Base-by-base conservation (phyloP, 768 basidiomycete genomes). In the Termitomyces sp. region DNA sequence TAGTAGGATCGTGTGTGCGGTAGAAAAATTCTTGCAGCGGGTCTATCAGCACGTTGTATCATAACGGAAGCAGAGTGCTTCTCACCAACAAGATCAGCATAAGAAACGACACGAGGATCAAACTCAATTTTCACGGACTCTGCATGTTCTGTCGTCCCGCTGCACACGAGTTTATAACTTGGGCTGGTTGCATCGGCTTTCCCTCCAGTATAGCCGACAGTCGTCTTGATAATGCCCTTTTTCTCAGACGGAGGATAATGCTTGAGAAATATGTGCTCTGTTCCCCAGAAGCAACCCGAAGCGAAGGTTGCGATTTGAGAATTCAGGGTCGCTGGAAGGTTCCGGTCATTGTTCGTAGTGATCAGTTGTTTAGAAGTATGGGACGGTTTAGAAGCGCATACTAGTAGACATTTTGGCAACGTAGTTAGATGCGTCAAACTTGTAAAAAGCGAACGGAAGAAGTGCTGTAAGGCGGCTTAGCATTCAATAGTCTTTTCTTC, bases 1-100 rank as follows among this genome's bases (percentile, higher is more conserved):
- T 90, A 42, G 94, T 96, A 3, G 95, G 92, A 63, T 97, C 94
- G 65, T 98, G 95, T 0, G 91, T 92, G 47, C 96, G 82, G 71
- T 94, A 96, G 73, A 96, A 96, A 77, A 94, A 95, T 72, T 96
- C 93, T n/a, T 16, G 10, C 12, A 37, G 37, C 3, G 39, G 26
- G 13, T 22, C 18, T 34, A 26, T 60, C 55, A 53, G 41, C 24
- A 22, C 15, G 2, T 24, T 33, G 26, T 18, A 28, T 28, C 26
- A 10, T 33, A 28, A 13, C 28, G 4, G 22, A 29, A 44, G 33
- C 10, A 55, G 5, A 56, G 7, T 15, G n/a, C 31, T 29, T 81
- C 89, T 62, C 68, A 87, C 90, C 90, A 34, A 95, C 92, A 34
- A 98, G 84, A 68, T 96, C 87, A 8, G 76, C 91, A 64, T 96